Percentiles rank a stretch among this genome's conserved stretches.
Evolutionary conservation across 495 filamentous ascomycete species (phyloP).

Genomic region (Acidiella bohemica): DNA sequence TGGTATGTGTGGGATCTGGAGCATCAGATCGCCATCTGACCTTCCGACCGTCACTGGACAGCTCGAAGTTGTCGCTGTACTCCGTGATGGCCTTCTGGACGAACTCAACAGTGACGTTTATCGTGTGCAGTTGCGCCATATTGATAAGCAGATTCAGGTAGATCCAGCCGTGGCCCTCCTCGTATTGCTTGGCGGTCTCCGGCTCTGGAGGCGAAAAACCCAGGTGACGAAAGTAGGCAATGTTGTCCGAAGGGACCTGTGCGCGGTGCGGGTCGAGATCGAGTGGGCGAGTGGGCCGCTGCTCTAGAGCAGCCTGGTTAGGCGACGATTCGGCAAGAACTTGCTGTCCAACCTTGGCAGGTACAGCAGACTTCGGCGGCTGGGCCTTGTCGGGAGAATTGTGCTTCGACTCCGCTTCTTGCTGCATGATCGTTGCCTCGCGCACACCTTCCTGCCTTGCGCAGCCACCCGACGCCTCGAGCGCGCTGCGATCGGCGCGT

Average conservation of each 20-base stretch:
- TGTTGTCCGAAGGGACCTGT: slow-evolving; percentile 56
- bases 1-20: slow-evolving; percentile 43
- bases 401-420: slow-evolving; percentile 16
- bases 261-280: slow-evolving; percentile 57
- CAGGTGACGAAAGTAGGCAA: slow-evolving; percentile 60
- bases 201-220: slow-evolving; percentile 46
- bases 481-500: slow-evolving; percentile 26
- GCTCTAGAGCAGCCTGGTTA: slow-evolving; percentile 32
- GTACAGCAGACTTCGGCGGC: neutral
- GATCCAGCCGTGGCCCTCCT: slow-evolving; percentile 50
- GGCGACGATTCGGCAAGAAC: slow-evolving; percentile 4
- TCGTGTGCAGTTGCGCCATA: slow-evolving; percentile 66
- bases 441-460: slow-evolving; percentile 31
- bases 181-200: slow-evolving; percentile 31
- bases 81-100: slow-evolving; percentile 52
- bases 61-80: slow-evolving; percentile 53
- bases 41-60: slow-evolving; percentile 59
- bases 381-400: neutral
- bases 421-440: slow-evolving; percentile 36
- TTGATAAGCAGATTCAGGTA: slow-evolving; percentile 71
- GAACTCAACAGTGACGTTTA: slow-evolving; percentile 62
- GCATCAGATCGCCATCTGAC: slow-evolving; percentile 48
- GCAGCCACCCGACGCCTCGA: slow-evolving; percentile 26
- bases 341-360: slow-evolving; percentile 3
- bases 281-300: slow-evolving; percentile 56